A percentile compares a stretch with the other conserved stretches of the same genome.
Evolutionary conservation across 805 yeast species (phyloP).

Genomic region (Priceomyces haplophilus): DNA sequence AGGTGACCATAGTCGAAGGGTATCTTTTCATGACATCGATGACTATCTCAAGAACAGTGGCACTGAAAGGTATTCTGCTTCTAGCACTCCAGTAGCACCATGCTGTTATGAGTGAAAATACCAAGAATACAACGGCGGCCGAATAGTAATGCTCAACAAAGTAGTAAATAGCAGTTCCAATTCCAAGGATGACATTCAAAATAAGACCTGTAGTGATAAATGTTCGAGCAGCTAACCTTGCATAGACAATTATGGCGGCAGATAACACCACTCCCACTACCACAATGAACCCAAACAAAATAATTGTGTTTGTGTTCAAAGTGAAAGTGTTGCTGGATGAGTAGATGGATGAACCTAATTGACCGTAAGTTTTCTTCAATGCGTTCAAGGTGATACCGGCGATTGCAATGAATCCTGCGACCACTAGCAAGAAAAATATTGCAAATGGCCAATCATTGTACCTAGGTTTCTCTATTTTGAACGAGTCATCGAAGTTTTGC

Average conservation of each 20-base stretch:
- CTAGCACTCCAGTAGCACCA: conserved; percentile 74
- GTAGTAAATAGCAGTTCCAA: conserved; percentile 76
- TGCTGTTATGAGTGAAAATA: conserved; percentile 62
- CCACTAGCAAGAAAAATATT: conserved; percentile 42
- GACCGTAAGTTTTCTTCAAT: conserved; percentile 52
- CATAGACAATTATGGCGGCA: conserved; percentile 51
- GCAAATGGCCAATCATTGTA: conserved; percentile 74
- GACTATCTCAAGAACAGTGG: conserved; percentile 64
- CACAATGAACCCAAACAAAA: conserved; percentile 64
- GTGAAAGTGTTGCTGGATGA: conserved; percentile 51
- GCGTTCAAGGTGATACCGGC: conserved; percentile 68
- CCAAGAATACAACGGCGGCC: conserved; percentile 72
- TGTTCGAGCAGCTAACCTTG: conserved; percentile 59
- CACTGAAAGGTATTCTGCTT: conserved; percentile 68
- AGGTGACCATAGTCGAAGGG: conserved; percentile 65
- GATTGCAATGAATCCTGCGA: conserved; percentile 66
- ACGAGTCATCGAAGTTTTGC: conserved; percentile 60
- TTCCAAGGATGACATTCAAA: conserved; percentile 61
- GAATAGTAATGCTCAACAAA: conserved; percentile 67
- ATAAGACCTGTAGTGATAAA: conserved; percentile 71
- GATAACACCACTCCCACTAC: conserved; percentile 61
- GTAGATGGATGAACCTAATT: conserved; percentile 65
- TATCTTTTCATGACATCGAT: conserved; percentile 72
- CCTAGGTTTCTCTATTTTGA: conserved; percentile 59
- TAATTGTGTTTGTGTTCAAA: conserved; percentile 69